Base-by-base conservation (phyloP, 2,329 filamentous ascomycete genomes). In the Amauroascus niger region DNA sequence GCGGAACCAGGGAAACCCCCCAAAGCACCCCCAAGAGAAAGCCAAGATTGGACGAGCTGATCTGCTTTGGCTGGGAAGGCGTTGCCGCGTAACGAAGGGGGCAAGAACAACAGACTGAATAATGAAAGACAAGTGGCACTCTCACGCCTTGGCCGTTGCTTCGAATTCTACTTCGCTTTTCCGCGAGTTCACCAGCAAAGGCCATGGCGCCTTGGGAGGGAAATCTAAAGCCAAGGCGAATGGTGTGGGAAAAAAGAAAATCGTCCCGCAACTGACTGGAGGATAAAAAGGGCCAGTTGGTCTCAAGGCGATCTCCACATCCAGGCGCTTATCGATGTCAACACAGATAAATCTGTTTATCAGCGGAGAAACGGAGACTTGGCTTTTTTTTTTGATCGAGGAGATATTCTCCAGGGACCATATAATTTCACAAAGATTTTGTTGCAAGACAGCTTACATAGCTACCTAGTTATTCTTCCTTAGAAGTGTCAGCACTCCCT, bases 71-170 rank as follows among this genome's bases (percentile, higher is more conserved):
- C 35, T 48, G 35, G 32, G 22, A 41, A 40, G 32, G 16, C 18
- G 5, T 35, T 48, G 18, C 32, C 45, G 45, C 32, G 45, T 48
- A 48, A 48, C 30, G 18, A 48, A 32, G 2, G 24, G 11, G 18
- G 30, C 35, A 37, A 24, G 16, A 45, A 1, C 6, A 45, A 43
- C 18, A 43, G 40, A 40, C 26, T 26, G 40, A 43, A 43, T n/a
- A n/a, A n/a, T 26, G 40, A 26, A 26, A 43, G 40, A 43, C 40
- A 43, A 49, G 33, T 40, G 47, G 24, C 47, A 49, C 47, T 41
- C n/a, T 22, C 14, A 30, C 35, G 47, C 32, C 47, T 49, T 49
- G 47, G 47, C 33, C 14, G 14, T 28, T 49, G 47, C 33, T 9
- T 26, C 9, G 35, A 28, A 30, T 49, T 40, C 16, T 30, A 18